A percentile compares a stretch with the other conserved stretches of the same genome.
phyloP scores from a whole-genome alignment of 1,284 basidiomycete genomes.

The Ceratobasidium sp. region DNA sequence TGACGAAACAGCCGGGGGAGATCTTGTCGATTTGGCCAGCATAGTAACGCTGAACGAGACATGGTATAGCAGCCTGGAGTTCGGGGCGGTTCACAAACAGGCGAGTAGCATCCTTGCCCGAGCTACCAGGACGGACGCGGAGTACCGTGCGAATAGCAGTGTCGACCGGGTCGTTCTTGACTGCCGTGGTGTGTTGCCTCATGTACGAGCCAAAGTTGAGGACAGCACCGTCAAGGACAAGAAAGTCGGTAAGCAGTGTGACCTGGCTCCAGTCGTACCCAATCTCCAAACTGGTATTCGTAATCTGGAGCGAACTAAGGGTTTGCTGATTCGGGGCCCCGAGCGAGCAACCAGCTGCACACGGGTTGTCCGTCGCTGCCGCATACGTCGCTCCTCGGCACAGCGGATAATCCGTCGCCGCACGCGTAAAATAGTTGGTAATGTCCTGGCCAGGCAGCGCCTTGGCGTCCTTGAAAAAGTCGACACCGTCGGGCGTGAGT shows the following conservation, averaged over 20 bases:
- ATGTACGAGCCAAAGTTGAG: slow-evolving; percentile 95
- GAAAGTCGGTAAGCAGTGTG: slow-evolving; percentile 70
- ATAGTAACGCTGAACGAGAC: slow-evolving; percentile 84
- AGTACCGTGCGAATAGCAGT: slow-evolving; percentile 82
- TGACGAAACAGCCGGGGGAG: slow-evolving; percentile 94
- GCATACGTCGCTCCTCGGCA: slow-evolving; percentile 72
- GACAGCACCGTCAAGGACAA: slow-evolving; percentile 93
- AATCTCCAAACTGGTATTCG: slow-evolving; percentile 71
- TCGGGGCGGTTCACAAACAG: slow-evolving; percentile 80
- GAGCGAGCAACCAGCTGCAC: slow-evolving; percentile 73
- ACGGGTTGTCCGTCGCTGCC: slow-evolving; percentile 81
- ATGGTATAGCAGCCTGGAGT: slow-evolving; percentile 75
- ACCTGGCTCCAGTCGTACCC: slow-evolving; percentile 94
- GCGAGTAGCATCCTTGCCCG: slow-evolving; percentile 90
- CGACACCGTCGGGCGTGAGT: slow-evolving; percentile 62
- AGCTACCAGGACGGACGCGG: slow-evolving; percentile 59
- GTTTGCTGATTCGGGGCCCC: slow-evolving; percentile 67
- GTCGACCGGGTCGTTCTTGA: slow-evolving; percentile 84
- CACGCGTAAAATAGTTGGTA: slow-evolving; percentile 82
- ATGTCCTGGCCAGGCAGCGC: slow-evolving; percentile 84
- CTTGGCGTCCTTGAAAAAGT: slow-evolving; percentile 69
- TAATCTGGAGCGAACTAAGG: slow-evolving; percentile 68
- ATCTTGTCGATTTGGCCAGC: slow-evolving; percentile 98
- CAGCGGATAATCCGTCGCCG: slow-evolving; percentile 67
- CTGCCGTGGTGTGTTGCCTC: slow-evolving; percentile 71